phyloP scores from a whole-genome alignment of 1,284 basidiomycete species.

The Leccinum angustisporum region DNA sequence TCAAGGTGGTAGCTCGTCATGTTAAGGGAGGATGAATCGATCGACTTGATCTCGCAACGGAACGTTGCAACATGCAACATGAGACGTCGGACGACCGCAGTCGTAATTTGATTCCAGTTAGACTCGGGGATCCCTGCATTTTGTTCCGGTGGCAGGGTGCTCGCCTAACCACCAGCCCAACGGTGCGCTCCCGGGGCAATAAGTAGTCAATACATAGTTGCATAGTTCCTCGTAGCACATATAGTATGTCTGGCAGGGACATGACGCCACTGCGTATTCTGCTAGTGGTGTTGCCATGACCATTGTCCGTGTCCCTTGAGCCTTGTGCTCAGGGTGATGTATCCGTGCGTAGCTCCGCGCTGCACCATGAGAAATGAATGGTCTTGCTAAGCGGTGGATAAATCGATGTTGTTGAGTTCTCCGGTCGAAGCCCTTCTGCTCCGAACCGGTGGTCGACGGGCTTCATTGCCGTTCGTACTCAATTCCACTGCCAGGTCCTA shows the following conservation, averaged over 20 bases:
- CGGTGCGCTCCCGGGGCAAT: constrained; percentile 13
- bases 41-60: constrained; percentile 6
- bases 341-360: constrained; percentile 18
- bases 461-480: neutral
- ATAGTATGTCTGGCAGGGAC: constrained; percentile 5
- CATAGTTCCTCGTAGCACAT: neutral
- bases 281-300: constrained; percentile 5
- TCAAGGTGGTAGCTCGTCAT: neutral
- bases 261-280: constrained; percentile 31
- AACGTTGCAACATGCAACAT: neutral
- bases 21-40: neutral
- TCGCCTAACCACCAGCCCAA: constrained; percentile 1
- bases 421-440: neutral
- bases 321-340: constrained; percentile 24
- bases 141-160: neutral
- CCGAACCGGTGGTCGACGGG: neutral
- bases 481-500: constrained; percentile 2
- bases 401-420: neutral
- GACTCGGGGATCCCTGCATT: neutral
- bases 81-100: neutral
- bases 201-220: neutral
- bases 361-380: constrained; percentile 20
- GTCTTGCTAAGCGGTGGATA: neutral
- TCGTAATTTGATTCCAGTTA: neutral
- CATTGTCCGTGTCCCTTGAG: constrained; percentile 1